These are phyloP conservation scores for Schizophyllum commune DNA, from an alignment of 1,284 basidiomycete genomes.

Conservation along the genomic window DNA sequence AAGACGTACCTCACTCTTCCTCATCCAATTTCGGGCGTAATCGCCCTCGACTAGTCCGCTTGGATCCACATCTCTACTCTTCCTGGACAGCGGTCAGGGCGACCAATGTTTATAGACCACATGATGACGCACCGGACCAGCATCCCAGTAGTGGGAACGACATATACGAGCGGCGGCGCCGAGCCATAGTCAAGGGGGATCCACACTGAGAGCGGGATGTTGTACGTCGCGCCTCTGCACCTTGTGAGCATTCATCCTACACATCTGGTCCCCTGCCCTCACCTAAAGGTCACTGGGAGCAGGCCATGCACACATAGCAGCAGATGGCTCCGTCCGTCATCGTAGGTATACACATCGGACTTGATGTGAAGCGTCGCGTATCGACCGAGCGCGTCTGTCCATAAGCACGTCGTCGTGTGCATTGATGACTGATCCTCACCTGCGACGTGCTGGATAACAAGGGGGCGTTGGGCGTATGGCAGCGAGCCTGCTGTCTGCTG, in stretches of 20 bases:
- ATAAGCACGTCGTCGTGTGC: too few relatives aligned
- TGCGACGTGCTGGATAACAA: too few relatives aligned
- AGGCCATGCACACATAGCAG: slow-evolving; percentile 89
- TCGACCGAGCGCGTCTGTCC: slow-evolving; percentile 36
- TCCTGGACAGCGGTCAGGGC: slow-evolving; percentile 25
- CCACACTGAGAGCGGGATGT: slow-evolving; percentile 93
- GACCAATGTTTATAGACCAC: too few relatives aligned
- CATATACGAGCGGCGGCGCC: slow-evolving; percentile 83
- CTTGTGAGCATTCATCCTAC: too few relatives aligned
- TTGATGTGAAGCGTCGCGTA: slow-evolving; percentile 74
- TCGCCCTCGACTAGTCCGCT: slow-evolving; percentile 69
- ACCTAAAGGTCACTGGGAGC: slow-evolving; percentile 77
- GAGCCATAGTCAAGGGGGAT: slow-evolving; percentile 76
- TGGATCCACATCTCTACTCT: slow-evolving; percentile 72
- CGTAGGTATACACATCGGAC: slow-evolving; percentile 92
- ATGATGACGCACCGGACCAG: slow-evolving; percentile 39
- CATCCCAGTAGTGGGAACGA: slow-evolving; percentile 92
- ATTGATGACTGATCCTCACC: too few relatives aligned
- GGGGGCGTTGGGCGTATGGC: too few relatives aligned
- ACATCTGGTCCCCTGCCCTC: too few relatives aligned
- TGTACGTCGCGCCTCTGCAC: slow-evolving; percentile 57
- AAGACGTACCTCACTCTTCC: slow-evolving; percentile 73
- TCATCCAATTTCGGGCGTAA: slow-evolving; percentile 73
- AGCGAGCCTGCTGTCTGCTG: too few relatives aligned
- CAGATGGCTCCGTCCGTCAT: slow-evolving; percentile 89